Evolutionary conservation across 192 early-diverging fungal genomes (phyloP).

Genomic region (Backusella tarrabulga): DNA sequence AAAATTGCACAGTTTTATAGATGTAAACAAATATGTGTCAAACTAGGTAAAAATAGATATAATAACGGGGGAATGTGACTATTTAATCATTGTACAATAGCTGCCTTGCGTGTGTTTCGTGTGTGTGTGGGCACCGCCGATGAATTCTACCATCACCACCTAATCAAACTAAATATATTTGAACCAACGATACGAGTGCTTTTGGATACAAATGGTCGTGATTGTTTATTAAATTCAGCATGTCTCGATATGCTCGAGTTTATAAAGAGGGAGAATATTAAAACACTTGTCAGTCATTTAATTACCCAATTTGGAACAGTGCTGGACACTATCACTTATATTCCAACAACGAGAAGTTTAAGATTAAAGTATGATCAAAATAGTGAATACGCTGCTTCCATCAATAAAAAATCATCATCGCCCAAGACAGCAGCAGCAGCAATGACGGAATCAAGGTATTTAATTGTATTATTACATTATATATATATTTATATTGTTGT

Average conservation of each 20-base stretch:
- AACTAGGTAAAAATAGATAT: slow-evolving; percentile 51
- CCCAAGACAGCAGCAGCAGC: background rate
- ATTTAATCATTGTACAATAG: slow-evolving; percentile 37
- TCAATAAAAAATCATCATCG: slow-evolving; percentile 16
- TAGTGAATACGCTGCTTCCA: slow-evolving; percentile 43
- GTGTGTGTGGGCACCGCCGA: slow-evolving; percentile 76
- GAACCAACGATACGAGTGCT: slow-evolving; percentile 65
- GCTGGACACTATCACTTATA: slow-evolving; percentile 64
- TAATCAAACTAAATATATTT: slow-evolving; percentile 74
- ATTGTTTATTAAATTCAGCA: slow-evolving; percentile 88
- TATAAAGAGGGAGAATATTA: slow-evolving; percentile 70
- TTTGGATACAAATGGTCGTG: slow-evolving; percentile 58
- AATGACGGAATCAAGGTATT: slow-evolving; percentile 28
- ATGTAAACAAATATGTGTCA: slow-evolving; percentile 65
- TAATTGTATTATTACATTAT: too few relatives aligned
- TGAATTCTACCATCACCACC: slow-evolving; percentile 78
- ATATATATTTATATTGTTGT: background rate
- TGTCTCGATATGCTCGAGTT: slow-evolving; percentile 88
- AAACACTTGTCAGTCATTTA: slow-evolving; percentile 71
- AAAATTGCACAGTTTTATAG: slow-evolving; percentile 67
- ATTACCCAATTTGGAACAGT: slow-evolving; percentile 54
- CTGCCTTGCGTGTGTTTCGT: slow-evolving; percentile 78
- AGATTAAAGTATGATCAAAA: slow-evolving; percentile 62
- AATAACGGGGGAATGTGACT: background rate
- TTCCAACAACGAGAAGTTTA: slow-evolving; percentile 58